These are phyloP conservation scores for Scheffersomyces parashehatae DNA, from an alignment of 1,139 yeast species.

Conservation along the genomic window DNA sequence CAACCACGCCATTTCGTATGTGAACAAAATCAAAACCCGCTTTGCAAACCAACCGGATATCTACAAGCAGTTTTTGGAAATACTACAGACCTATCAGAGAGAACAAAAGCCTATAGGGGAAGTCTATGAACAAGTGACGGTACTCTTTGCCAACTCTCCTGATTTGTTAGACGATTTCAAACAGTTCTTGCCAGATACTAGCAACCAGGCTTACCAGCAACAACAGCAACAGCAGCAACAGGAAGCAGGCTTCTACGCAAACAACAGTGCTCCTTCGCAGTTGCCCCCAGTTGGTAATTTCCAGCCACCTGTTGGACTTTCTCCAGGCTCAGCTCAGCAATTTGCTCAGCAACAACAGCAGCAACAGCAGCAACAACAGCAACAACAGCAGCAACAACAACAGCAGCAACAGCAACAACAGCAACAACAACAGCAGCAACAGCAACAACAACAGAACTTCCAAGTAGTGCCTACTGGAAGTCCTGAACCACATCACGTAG, in stretches of 20 bases:
- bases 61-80: conserved; percentile 91
- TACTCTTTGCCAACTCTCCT: conserved; percentile 87
- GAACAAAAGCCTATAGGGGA: conserved; percentile 95
- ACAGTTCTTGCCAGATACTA: conserved; percentile 91
- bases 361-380: conserved; percentile 6
- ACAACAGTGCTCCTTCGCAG: conserved; percentile 43
- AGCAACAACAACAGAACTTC: conserved; percentile 1
- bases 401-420: conserved; percentile 4
- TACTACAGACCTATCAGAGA: conserved; percentile 91
- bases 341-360: conserved; percentile 6
- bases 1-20: conserved; percentile 95
- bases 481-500: conserved; percentile 8
- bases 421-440: too few relatives aligned
- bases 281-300: conserved; percentile 96
- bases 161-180: conserved; percentile 92
- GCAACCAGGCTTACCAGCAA: conserved; percentile 36
- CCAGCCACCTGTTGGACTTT: conserved; percentile 66
- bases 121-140: conserved; percentile 90
- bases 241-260: conserved; percentile 19
- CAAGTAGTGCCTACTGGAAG: conserved; percentile 7
- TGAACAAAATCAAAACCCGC: conserved; percentile 91
- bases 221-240: conserved; percentile 27
- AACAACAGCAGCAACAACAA: conserved; percentile 6
- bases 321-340: conserved; percentile 22
- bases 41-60: conserved; percentile 94